Percentiles rank a stretch among this genome's conserved stretches.
Evolutionary conservation across 2,329 filamentous ascomycete genomes (phyloP).

Genomic region (Xylaria digitata): DNA sequence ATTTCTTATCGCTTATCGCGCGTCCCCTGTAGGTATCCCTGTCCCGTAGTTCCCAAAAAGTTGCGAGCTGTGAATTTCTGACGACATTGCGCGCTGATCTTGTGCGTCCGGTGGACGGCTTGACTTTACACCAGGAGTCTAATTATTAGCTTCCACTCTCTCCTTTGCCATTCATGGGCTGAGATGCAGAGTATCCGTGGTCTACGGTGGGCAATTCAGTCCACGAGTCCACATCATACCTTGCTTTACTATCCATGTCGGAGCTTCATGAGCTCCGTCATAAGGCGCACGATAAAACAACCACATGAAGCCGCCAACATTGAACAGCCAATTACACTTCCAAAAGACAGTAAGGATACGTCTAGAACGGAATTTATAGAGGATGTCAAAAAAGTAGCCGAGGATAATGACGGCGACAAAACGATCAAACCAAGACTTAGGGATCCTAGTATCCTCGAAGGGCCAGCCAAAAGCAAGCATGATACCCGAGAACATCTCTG

Average conservation of each 20-base stretch:
- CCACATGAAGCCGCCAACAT: not conserved
- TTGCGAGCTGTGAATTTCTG: constrained; percentile 26
- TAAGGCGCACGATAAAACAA: constrained; percentile 3
- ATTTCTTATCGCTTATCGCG: constrained; percentile 22
- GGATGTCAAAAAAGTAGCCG: not conserved
- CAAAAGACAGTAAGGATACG: not conserved
- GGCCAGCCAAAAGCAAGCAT: not conserved
- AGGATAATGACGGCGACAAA: not conserved
- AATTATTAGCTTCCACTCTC: constrained; percentile 23
- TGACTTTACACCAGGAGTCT: constrained; percentile 1
- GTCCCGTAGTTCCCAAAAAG: constrained; percentile 15
- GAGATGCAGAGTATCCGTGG: constrained; percentile 48
- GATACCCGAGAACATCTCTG: constrained; percentile 46
- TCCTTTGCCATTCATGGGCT: constrained; percentile 45
- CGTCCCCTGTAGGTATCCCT: constrained; percentile 2
- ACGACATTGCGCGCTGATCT: constrained; percentile 27
- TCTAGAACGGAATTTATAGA: not conserved
- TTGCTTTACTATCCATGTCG: not conserved
- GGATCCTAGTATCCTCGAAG: not conserved
- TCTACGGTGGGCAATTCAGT: constrained; percentile 42
- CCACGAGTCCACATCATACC: constrained; percentile 38
- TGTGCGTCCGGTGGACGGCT: constrained; percentile 1
- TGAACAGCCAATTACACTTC: not conserved
- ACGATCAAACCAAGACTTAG: not conserved
- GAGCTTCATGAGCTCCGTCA: constrained; percentile 27